Conservation (phyloP, 371 early-diverging fungal genomes). For the Lichtheimia corymbifera region DNA sequence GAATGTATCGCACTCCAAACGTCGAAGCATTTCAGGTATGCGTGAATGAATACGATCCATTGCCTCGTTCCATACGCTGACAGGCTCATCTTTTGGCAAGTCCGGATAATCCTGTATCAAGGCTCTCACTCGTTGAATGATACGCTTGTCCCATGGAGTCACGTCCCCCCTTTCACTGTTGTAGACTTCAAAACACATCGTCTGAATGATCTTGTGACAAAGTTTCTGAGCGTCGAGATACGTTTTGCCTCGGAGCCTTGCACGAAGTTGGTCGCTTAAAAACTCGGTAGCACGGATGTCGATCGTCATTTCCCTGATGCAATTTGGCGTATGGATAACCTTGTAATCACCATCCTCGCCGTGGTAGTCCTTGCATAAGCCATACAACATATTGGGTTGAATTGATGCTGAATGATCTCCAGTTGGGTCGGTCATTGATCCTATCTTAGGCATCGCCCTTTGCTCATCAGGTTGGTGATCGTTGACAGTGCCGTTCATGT, state of each 20-base stretch:
- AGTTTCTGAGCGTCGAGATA: not conserved
- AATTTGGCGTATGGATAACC: not conserved
- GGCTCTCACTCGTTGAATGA: not conserved
- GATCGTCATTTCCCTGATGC: not conserved
- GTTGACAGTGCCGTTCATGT: no score
- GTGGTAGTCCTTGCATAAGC: not conserved
- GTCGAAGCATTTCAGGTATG: not conserved
- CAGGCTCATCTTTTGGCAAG: not conserved
- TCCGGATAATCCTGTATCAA: not conserved
- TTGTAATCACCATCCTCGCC: not conserved
- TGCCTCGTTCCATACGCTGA: not conserved
- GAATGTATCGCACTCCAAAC: not conserved
- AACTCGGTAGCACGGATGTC: not conserved
- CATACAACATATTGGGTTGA: conserved; percentile 1
- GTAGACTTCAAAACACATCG: not conserved
- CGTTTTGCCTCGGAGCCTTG: not conserved
- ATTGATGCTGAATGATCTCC: not conserved
- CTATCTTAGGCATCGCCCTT: no score
- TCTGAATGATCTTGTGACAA: not conserved
- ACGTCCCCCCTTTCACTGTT: not conserved
- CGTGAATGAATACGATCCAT: conserved; percentile 4
- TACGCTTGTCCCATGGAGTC: not conserved
- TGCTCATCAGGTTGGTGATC: no score
- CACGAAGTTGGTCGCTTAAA: not conserved
- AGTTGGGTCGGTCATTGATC: no score